These are phyloP conservation scores for Lentinula boryana DNA, from an alignment of 768 basidiomycete species.

Conservation along the genomic window DNA sequence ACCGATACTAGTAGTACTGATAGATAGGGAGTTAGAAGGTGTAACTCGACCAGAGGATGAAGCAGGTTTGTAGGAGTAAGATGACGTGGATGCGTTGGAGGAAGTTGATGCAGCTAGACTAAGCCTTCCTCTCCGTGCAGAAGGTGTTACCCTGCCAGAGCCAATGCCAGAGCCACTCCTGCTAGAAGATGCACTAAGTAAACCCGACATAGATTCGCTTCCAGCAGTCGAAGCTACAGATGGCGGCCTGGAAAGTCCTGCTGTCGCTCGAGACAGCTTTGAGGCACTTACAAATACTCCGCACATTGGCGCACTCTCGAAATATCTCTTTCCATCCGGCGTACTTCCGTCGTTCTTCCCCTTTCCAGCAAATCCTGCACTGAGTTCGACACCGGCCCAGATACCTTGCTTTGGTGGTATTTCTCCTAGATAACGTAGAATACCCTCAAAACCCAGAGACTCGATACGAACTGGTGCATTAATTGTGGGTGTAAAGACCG, in stretches of 20 bases:
- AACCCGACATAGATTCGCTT: constrained; percentile 1
- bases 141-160: constrained; percentile 55
- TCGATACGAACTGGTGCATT: constrained; percentile 62
- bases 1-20: constrained; percentile 27
- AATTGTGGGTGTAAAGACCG: not conserved
- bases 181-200: constrained; percentile 19
- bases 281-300: constrained; percentile 85
- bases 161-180: constrained; percentile 32
- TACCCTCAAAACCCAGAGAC: constrained; percentile 84
- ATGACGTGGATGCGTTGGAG: constrained; percentile 18
- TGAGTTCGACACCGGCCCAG: constrained; percentile 92
- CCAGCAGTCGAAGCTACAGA: constrained; percentile 55
- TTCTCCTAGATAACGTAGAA: constrained; percentile 71
- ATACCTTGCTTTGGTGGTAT: constrained; percentile 86
- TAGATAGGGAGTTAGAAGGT: constrained; percentile 33
- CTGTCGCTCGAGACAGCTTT: constrained; percentile 78
- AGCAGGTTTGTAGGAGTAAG: constrained; percentile 11
- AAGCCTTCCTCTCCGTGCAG: constrained; percentile 36
- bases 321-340: constrained; percentile 66
- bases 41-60: constrained; percentile 39
- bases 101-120: constrained; percentile 39
- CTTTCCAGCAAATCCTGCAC: constrained; percentile 79
- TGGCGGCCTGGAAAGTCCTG: constrained; percentile 40
- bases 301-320: constrained; percentile 75
- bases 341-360: constrained; percentile 92